phyloP scores from a whole-genome alignment of 208 protist genomes.

The Leishmania tropica region DNA sequence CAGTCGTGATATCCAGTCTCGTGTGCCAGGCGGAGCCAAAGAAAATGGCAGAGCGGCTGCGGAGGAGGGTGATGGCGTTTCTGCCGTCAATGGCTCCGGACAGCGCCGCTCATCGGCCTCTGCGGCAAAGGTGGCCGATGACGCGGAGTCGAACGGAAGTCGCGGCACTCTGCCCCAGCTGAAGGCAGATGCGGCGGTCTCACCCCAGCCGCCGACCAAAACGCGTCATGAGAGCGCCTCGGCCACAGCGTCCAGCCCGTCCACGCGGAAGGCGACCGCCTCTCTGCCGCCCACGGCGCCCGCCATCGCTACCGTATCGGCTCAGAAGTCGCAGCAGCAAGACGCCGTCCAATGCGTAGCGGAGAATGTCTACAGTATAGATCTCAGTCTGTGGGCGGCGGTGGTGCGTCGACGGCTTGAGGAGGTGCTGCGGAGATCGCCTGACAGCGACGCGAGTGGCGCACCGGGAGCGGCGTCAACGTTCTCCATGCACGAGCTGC shows the following conservation, averaged over 20 bases:
- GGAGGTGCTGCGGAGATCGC: neutral
- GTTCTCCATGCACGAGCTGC: conserved; percentile 8
- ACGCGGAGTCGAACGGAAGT: neutral
- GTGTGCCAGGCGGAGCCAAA: neutral
- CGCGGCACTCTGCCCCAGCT: neutral
- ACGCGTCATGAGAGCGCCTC: neutral
- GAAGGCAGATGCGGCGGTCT: neutral
- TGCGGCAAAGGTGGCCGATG: neutral
- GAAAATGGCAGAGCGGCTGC: neutral
- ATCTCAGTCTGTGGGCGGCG: conserved; percentile 11
- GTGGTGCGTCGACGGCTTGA: conserved; percentile 3
- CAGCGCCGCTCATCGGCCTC: neutral
- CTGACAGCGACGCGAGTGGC: neutral
- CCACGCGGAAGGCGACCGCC: neutral
- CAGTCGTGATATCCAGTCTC: neutral
- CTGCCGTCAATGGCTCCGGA: no score
- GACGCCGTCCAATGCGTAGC: conserved; percentile 7
- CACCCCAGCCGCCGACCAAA: no score
- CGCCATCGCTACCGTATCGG: neutral
- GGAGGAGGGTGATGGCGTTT: neutral
- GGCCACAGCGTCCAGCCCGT: neutral
- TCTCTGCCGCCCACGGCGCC: neutral
- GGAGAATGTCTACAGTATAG: conserved; percentile 27
- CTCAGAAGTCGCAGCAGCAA: neutral
- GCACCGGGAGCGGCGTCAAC: neutral